Conservation (phyloP, 176 grass and related monocot genomes). For the Oryza coarctata region DNA sequence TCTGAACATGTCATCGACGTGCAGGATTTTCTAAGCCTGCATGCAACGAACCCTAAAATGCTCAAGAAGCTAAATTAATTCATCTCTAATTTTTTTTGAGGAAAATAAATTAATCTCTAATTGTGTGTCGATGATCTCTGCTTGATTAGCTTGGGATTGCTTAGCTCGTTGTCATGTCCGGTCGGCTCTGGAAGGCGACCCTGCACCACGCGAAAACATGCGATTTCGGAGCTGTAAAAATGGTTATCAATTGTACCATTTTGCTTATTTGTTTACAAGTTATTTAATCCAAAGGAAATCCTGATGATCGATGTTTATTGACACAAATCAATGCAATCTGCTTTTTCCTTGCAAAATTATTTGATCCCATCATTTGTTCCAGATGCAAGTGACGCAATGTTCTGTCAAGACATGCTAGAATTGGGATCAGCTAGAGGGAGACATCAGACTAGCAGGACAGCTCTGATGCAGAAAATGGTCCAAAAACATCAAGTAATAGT, state of each 20-base stretch:
- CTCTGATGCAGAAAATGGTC: not conserved
- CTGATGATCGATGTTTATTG: not conserved
- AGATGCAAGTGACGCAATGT: not conserved
- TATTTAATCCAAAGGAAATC: too few relatives aligned
- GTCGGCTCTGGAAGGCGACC: not conserved
- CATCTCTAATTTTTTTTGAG: not conserved
- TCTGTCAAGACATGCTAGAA: not conserved
- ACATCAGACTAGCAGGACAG: not conserved
- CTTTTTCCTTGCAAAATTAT: not conserved
- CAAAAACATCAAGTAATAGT: not conserved
- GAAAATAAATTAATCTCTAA: too few relatives aligned
- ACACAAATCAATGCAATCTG: too few relatives aligned
- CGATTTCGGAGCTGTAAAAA: not conserved
- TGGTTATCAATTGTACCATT: not conserved
- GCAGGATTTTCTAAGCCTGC: conserved; percentile 42
- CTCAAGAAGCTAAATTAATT: not conserved
- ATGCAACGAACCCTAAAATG: not conserved
- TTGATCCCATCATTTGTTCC: not conserved
- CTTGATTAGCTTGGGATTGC: not conserved
- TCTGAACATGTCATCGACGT: conserved; percentile 27
- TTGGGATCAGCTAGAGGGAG: not conserved
- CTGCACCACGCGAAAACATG: conserved; percentile 36
- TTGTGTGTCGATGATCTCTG: not conserved
- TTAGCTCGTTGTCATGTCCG: conserved; percentile 16
- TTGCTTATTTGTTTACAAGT: not conserved